phyloP scores from a whole-genome alignment of 108 stramenopile species.

The Cyclotella cryptica region DNA sequence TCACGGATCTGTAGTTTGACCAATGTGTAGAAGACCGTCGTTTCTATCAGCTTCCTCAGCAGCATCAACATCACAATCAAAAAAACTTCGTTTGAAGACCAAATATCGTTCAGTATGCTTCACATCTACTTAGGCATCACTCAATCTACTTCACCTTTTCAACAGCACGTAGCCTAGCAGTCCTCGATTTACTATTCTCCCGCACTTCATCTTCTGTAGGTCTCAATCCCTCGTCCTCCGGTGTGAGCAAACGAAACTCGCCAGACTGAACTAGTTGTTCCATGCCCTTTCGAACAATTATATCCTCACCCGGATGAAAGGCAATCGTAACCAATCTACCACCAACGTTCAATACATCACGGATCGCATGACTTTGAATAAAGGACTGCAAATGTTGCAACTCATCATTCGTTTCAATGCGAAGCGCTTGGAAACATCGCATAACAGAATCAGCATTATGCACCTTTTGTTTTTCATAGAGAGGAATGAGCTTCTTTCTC shows the following conservation, averaged over 20 bases:
- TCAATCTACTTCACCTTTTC: constrained; percentile 12
- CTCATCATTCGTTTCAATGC: constrained; percentile 90
- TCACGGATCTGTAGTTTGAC: too few species aligned
- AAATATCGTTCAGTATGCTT: neutral
- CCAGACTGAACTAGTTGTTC: constrained; percentile 16
- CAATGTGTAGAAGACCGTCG: too few species aligned
- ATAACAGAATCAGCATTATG: constrained; percentile 18
- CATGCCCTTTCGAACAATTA: constrained; percentile 11
- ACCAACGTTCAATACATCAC: constrained; percentile 8
- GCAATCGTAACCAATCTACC: constrained; percentile 26
- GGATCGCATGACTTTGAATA: neutral
- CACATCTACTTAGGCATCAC: too few species aligned
- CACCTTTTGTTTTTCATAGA: constrained; percentile 13
- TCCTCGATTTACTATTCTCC: constrained; percentile 69
- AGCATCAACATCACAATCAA: too few species aligned
- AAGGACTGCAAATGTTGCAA: constrained; percentile 20
- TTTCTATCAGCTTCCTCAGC: too few species aligned
- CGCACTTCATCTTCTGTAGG: constrained; percentile 68
- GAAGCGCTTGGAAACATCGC: constrained; percentile 80
- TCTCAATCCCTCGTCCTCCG: constrained; percentile 44
- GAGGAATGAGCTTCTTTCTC: neutral
- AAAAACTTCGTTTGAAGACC: too few species aligned
- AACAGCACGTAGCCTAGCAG: constrained; percentile 74
- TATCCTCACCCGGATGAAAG: constrained; percentile 30
- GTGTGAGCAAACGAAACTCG: constrained; percentile 19